A percentile compares a stretch with the other conserved stretches of the same genome.
phyloP scores from a whole-genome alignment of 2,329 filamentous ascomycete genomes.

The Colletotrichum ledebouriae region DNA sequence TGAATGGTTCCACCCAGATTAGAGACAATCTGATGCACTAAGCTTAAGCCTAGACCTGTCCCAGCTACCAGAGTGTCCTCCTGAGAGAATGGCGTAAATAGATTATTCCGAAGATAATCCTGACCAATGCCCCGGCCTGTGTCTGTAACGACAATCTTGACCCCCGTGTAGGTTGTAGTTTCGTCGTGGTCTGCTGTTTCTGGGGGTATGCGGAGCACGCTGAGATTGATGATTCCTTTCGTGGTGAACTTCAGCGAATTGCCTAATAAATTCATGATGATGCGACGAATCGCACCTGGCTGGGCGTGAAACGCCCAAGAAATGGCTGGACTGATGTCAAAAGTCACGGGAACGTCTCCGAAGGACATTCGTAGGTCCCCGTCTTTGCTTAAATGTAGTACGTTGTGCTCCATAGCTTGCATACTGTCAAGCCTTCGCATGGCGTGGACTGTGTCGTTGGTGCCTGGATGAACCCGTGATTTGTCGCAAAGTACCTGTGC shows the following conservation, averaged over 20 bases:
- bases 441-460: neutral
- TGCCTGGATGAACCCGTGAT: slow-evolving; percentile 16
- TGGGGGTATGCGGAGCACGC: slow-evolving; percentile 44
- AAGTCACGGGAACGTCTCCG: slow-evolving; percentile 57
- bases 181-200: neutral
- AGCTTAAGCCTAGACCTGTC: slow-evolving; percentile 74
- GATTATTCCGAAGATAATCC: slow-evolving; percentile 69
- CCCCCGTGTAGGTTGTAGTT: neutral
- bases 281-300: slow-evolving; percentile 63
- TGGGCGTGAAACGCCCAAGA: slow-evolving; percentile 68
- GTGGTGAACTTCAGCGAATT: slow-evolving; percentile 74
- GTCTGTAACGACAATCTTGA: slow-evolving; percentile 67
- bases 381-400: too few relatives aligned
- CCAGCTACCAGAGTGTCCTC: slow-evolving; percentile 72
- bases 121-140: slow-evolving; percentile 75
- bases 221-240: slow-evolving; percentile 50
- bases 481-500: slow-evolving; percentile 17
- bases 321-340: slow-evolving; percentile 62
- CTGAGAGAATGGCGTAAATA: slow-evolving; percentile 75
- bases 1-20: slow-evolving; percentile 70
- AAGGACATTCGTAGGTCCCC: slow-evolving; percentile 16
- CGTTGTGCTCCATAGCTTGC: slow-evolving; percentile 19
- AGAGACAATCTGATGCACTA: slow-evolving; percentile 72
- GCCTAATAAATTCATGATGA: slow-evolving; percentile 74
- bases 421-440: slow-evolving; percentile 41